Percentiles rank a stretch among this genome's conserved stretches.
phyloP scores from a whole-genome alignment of 139 green algal genomes.

The Chlamydomonas schloesseri region DNA sequence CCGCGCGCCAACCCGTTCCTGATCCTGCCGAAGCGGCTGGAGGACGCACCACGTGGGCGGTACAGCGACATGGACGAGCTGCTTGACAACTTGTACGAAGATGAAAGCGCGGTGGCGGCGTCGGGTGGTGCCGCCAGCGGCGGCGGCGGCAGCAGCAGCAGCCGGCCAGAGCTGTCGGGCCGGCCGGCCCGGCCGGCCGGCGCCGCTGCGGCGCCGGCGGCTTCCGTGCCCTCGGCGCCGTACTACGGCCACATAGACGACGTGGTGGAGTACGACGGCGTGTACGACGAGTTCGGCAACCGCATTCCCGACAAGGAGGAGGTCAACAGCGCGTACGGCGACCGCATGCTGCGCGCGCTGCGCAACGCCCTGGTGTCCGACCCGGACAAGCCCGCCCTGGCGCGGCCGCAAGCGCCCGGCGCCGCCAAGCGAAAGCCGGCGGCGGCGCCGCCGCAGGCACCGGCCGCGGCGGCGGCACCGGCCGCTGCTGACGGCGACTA shows the following conservation, averaged over 20 bases:
- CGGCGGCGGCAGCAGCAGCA: background rate
- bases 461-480: background rate
- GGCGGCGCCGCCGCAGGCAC: background rate
- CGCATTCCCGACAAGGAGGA: background rate
- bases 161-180: background rate
- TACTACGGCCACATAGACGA: background rate
- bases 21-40: background rate
- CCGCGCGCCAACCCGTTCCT: conserved; percentile 35
- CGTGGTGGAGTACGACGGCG: conserved; percentile 14
- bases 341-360: conserved; percentile 2
- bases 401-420: background rate
- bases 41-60: background rate
- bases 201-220: too few species aligned
- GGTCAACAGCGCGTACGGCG: background rate
- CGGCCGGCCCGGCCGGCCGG: too few species aligned
- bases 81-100: conserved; percentile 1
- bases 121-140: background rate
- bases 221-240: too few species aligned
- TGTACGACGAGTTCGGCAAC: conserved; percentile 40
- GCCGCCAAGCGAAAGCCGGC: background rate
- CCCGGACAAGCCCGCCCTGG: background rate
- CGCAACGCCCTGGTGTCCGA: background rate
- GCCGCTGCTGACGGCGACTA: background rate
- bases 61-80: background rate
- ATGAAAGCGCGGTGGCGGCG: background rate